A percentile compares a stretch with the other conserved stretches of the same genome.
Conservation (phyloP, 345 rosid species). For the Schrenkiella parvula region DNA sequence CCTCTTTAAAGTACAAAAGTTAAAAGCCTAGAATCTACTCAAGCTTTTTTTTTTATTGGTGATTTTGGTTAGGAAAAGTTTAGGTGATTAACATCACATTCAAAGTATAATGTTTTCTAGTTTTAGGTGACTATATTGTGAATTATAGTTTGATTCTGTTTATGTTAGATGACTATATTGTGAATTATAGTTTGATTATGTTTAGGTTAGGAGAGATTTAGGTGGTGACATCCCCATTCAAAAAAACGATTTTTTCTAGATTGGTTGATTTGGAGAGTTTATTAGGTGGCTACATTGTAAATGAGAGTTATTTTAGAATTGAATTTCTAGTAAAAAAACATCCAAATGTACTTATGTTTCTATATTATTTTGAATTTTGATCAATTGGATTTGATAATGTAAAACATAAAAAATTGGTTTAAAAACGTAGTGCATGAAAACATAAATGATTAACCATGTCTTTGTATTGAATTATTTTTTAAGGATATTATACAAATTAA, state of each 20-base stretch:
- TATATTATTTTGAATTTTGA: background rate
- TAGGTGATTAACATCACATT: constrained; percentile 9
- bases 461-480: background rate
- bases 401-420: no score
- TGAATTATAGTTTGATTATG: background rate
- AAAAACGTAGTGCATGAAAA: background rate
- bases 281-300: constrained; percentile 15
- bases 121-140: background rate
- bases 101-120: background rate
- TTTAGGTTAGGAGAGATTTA: constrained; percentile 16
- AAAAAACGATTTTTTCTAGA: background rate
- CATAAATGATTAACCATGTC: background rate
- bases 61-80: constrained; percentile 12
- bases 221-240: constrained; percentile 17
- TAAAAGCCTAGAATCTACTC: constrained; percentile 22
- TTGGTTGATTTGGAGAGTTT: constrained; percentile 19
- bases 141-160: background rate
- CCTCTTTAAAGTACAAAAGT: constrained; percentile 33
- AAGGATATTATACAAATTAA: background rate
- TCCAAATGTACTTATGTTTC: background rate
- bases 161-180: background rate
- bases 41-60: background rate
- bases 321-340: background rate
- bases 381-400: background rate
- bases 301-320: background rate